Base-by-base conservation (phyloP, 495 filamentous ascomycete genomes). In the Cercophora samala region DNA sequence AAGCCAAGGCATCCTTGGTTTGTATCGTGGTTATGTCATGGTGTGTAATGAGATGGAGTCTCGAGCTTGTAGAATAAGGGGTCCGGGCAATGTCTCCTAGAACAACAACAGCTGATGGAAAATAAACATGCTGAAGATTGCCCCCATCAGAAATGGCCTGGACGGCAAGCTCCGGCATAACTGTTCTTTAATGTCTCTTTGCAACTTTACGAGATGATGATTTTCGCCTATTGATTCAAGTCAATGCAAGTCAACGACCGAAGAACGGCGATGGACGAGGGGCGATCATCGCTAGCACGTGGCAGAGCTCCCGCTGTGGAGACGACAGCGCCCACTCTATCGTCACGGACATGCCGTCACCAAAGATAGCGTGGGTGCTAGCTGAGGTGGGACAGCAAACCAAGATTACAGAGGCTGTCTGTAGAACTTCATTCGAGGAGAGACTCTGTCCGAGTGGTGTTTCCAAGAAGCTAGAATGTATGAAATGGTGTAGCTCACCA, bases 1-100 rank as follows among this genome's bases (percentile, higher is more conserved):
- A 56, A 56, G 53, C n/a, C n/a, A 56, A 21, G 53, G 53, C n/a
- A 56, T 56, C 53, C n/a, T 56, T 56, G 53, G n/a, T 56, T 56
- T 56, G 53, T 6, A 21, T 19, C 6, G 19, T 21, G 2, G 53
- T 5, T 8, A 56, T 56, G n/a, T 56, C 53, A 56, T 23, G 53
- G 18, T 56, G 19, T 56, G 53, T 56, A 56, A 56, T 56, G 53
- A 56, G 53, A 56, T 56, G 53, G 53, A 56, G 53, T 56, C 53
- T 56, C 53, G 22, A 23, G n/a, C 22, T 18, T 56, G 19, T 18
- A 56, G 6, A 21, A 2, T 23, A 19, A 19, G 5, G 53, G 53
- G 53, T 56, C 53, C 53, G n/a, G 53, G n/a, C n/a, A 21, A 15
- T 3, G 3, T 19, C 4, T 21, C 4, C 53, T 19, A 21, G 53